phyloP scores from a whole-genome alignment of 768 basidiomycete genomes.

The Psilocybe sp. region DNA sequence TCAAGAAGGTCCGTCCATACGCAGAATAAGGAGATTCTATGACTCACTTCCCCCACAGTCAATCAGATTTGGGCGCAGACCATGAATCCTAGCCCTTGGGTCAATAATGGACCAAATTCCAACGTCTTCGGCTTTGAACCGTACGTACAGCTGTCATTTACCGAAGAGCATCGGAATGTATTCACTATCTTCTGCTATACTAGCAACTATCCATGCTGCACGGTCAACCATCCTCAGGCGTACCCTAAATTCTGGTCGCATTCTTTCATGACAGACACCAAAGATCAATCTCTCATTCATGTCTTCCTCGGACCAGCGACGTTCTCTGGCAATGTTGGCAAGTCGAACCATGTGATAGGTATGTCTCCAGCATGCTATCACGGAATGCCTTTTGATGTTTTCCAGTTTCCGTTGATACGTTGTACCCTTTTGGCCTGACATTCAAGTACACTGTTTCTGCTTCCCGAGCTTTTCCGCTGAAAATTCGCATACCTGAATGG shows the following conservation, averaged over 20 bases:
- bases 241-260: conserved; percentile 44
- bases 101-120: conserved; percentile 34
- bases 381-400: not conserved
- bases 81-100: conserved; percentile 36
- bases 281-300: conserved; percentile 30
- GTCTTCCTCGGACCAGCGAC: conserved; percentile 36
- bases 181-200: not conserved
- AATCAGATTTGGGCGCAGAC: conserved; percentile 41
- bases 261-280: conserved; percentile 30
- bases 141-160: conserved; percentile 16
- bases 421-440: conserved; percentile 38
- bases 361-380: not conserved
- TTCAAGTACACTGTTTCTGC: conserved; percentile 34
- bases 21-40: not conserved
- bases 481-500: conserved; percentile 36
- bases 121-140: conserved; percentile 44
- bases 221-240: conserved; percentile 39
- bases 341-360: conserved; percentile 31
- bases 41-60: conserved; percentile 16
- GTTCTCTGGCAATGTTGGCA: conserved; percentile 31
- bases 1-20: conserved; percentile 31
- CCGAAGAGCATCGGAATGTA: not conserved
- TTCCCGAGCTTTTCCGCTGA: conserved; percentile 29
- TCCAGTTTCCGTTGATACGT: conserved; percentile 32
- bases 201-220: conserved; percentile 43